Conservation (phyloP, 495 filamentous ascomycete genomes). For the Zalerion maritima region DNA sequence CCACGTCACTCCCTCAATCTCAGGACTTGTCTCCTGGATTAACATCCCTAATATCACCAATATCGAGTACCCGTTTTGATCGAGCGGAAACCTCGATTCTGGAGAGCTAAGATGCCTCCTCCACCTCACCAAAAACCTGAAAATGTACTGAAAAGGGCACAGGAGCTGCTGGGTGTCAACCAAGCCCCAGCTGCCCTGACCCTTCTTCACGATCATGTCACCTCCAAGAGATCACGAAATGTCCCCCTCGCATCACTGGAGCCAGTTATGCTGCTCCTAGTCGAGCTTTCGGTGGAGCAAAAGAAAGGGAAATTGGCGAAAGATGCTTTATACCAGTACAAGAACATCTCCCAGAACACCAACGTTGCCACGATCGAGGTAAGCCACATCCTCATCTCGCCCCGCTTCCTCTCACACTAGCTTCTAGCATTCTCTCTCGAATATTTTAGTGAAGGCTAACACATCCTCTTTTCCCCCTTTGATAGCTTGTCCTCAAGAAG, state of each 20-base stretch:
- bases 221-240: conserved; percentile 92
- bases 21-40: too few species aligned
- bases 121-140: conserved; percentile 93
- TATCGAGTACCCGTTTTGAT: too few species aligned
- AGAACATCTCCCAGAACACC: conserved; percentile 98
- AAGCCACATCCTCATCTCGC: too few species aligned
- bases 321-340: conserved; percentile 97
- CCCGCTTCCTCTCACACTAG: too few species aligned
- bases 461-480: conserved; percentile 3
- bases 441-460: conserved; percentile 5
- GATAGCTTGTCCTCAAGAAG: conserved; percentile 74
- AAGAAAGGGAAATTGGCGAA: conserved; percentile 96
- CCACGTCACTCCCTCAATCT: too few species aligned
- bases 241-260: conserved; percentile 92
- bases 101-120: conserved; percentile 69
- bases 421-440: neutral
- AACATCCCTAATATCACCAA: too few species aligned
- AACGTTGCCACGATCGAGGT: conserved; percentile 97
- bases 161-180: conserved; percentile 95
- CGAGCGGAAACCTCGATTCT: too few species aligned
- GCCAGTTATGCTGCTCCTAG: conserved; percentile 94
- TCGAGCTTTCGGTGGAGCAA: conserved; percentile 90
- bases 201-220: conserved; percentile 97
- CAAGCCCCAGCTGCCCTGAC: conserved; percentile 83
- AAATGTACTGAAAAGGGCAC: conserved; percentile 96